Base-by-base conservation (phyloP, 192 early-diverging fungal genomes). In the Coemansia sp. region DNA sequence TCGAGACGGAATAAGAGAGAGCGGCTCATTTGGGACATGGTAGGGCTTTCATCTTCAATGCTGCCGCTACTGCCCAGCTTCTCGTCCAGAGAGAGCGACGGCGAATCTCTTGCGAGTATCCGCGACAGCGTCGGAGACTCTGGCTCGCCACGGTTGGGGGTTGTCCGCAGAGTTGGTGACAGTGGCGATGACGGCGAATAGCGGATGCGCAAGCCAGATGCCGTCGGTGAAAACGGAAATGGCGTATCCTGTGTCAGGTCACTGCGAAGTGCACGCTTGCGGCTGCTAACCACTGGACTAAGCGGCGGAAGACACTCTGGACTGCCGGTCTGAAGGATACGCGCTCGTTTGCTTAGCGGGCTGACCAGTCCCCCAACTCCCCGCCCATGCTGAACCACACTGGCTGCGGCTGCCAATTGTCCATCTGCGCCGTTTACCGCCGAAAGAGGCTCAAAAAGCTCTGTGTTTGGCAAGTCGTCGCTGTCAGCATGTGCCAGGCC, bases 231-330 rank as follows among this genome's bases (percentile, higher is more conserved):
- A 43, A 81, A 81, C 53, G 62, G 69, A 24, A 61, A 57, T 25
- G 73, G 55, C 21, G 73, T 52, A 58, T 81, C 78, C 38, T 71
- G 69, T 5, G 51, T 47, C 69, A 66, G 22, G 10, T 75, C 78
- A 2, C 59, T 58, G 22, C 73, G 72, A 5, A 72, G 32, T 14
- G 69, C 45, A 41, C 78, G 78, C 45, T 69, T 71, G 56, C 78
- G 73, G 56, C 29, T 71, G 66, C 82, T 83, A 12, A 83, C 72
- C 8, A 83, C 73, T 11, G 82, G 82, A 53, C 82, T 83, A 10
- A 83, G 73, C 7, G 82, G 82, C 11, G 82, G 82, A 29, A 83
- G 61, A 48, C 72, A 75, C 47, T 75, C 73, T 19, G 82, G 76
- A 41, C 76, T 83, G 66, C 67, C 62, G 10, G 60, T 67, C 37